Conservation (phyloP, 1,284 basidiomycete genomes). For the Ceratobasidium sp. region DNA sequence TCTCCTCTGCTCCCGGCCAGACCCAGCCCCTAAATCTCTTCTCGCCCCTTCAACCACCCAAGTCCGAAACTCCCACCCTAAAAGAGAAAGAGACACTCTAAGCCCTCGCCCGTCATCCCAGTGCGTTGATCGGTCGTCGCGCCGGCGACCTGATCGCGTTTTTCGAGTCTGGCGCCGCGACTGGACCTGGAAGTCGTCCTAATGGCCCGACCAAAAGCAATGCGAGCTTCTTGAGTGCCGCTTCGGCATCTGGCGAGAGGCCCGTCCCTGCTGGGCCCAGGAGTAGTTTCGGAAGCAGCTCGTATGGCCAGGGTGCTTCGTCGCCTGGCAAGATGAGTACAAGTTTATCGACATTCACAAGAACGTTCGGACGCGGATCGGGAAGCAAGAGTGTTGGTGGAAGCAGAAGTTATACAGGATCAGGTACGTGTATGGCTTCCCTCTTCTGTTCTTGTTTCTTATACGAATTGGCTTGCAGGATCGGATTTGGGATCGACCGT, state of each 20-base stretch:
- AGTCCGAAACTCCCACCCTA: not conserved
- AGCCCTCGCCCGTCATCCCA: conserved; percentile 12
- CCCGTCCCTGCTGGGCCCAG: not conserved
- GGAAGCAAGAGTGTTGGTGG: conserved; percentile 38
- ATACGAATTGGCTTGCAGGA: not conserved
- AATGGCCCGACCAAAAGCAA: conserved; percentile 14
- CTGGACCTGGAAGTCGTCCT: conserved; percentile 11
- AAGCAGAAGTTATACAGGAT: conserved; percentile 45
- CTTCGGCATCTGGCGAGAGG: not conserved
- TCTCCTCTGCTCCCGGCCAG: not conserved
- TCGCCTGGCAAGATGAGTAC: conserved; percentile 43
- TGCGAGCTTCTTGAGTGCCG: conserved; percentile 21
- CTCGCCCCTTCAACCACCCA: not conserved
- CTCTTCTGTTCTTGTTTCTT: not conserved
- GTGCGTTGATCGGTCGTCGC: conserved; percentile 55
- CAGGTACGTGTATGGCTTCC: not conserved
- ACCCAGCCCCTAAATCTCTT: conserved; percentile 2
- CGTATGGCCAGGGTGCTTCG: conserved; percentile 17
- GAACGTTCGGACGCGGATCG: not conserved
- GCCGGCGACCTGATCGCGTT: conserved; percentile 74
- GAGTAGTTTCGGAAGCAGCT: not conserved
- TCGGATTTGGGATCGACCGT: conserved; percentile 25
- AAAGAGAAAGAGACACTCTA: conserved; percentile 26
- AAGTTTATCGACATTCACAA: conserved; percentile 17
- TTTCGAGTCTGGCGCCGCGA: conserved; percentile 69